Percentiles rank a stretch among this genome's conserved stretches.
phyloP scores from a whole-genome alignment of 108 stramenopile genomes.

The Craspedostauros australis region DNA sequence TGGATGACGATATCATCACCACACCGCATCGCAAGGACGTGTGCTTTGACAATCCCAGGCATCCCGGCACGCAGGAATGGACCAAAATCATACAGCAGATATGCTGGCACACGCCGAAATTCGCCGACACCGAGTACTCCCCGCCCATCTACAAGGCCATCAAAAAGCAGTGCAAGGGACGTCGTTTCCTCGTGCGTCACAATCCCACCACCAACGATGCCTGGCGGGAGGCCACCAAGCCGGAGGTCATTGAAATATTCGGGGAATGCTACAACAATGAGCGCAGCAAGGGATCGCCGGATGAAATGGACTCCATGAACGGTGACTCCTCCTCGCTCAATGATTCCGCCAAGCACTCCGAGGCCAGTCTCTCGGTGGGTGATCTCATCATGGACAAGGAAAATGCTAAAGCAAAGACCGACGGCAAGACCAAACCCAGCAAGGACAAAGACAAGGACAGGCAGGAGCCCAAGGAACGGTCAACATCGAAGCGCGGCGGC shows the following conservation, averaged over 20 bases:
- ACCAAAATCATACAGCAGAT: conserved; percentile 9
- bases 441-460: too few species aligned
- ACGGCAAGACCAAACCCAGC: too few species aligned
- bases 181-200: conserved; percentile 21
- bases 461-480: too few species aligned
- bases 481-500: too few species aligned
- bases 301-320: too few species aligned
- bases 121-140: conserved; percentile 7
- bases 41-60: conserved; percentile 19
- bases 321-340: too few species aligned
- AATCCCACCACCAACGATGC: not conserved
- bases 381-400: too few species aligned
- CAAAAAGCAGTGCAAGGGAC: conserved; percentile 15
- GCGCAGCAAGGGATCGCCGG: conserved; percentile 9
- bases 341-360: conserved; percentile 15
- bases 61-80: conserved; percentile 19
- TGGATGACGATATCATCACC: conserved; percentile 17
- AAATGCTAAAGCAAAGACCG: too few species aligned
- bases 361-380: not conserved
- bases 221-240: conserved; percentile 28
- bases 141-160: conserved; percentile 22
- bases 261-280: conserved; percentile 22
- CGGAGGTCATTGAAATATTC: conserved; percentile 14
- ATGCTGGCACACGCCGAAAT: conserved; percentile 8
- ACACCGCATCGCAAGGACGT: conserved; percentile 17